Evolutionary conservation across 2,329 filamentous ascomycete genomes (phyloP).

Genomic region (Pseudogymnoascus sp.): DNA sequence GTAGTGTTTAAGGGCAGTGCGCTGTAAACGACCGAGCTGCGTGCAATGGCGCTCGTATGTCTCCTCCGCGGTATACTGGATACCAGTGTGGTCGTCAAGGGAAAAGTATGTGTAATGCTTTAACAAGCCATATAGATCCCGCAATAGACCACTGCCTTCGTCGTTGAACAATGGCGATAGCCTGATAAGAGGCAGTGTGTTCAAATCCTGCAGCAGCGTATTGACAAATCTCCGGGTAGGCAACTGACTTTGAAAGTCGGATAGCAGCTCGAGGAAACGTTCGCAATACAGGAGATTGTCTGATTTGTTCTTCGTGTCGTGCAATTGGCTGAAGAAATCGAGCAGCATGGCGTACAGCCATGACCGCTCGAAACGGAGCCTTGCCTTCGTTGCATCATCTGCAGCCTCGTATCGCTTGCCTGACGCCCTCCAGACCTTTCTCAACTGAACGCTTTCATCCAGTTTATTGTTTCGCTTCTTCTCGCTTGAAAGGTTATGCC

Average conservation of each 20-base stretch:
- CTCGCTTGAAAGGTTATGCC: constrained; percentile 84
- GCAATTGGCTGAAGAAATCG: constrained; percentile 70
- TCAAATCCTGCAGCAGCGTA: constrained; percentile 74
- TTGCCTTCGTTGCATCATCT: constrained; percentile 69
- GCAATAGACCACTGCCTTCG: constrained; percentile 65
- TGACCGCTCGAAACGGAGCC: constrained; percentile 79
- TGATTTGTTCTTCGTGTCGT: constrained; percentile 43
- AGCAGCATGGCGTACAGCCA: constrained; percentile 85
- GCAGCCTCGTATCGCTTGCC: constrained; percentile 79
- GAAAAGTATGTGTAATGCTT: constrained; percentile 82
- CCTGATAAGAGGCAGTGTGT: constrained; percentile 67
- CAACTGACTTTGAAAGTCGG: constrained; percentile 84
- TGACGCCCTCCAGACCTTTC: constrained; percentile 84
- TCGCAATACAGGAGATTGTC: constrained; percentile 78
- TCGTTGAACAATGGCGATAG: constrained; percentile 71
- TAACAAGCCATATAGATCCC: constrained; percentile 72
- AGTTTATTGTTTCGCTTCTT: constrained; percentile 63
- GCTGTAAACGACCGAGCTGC: constrained; percentile 68
- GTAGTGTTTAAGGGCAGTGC: constrained; percentile 70
- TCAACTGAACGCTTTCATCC: constrained; percentile 62
- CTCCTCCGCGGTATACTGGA: constrained; percentile 61
- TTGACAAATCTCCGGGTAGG: constrained; percentile 93
- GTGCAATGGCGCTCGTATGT: constrained; percentile 74
- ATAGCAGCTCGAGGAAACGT: constrained; percentile 83
- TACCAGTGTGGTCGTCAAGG: constrained; percentile 82